Percentiles rank a stretch among this genome's conserved stretches.
These are phyloP conservation scores for Fusarium xylarioides DNA, from an alignment of 2,329 filamentous ascomycete genomes.

Conservation along the genomic window DNA sequence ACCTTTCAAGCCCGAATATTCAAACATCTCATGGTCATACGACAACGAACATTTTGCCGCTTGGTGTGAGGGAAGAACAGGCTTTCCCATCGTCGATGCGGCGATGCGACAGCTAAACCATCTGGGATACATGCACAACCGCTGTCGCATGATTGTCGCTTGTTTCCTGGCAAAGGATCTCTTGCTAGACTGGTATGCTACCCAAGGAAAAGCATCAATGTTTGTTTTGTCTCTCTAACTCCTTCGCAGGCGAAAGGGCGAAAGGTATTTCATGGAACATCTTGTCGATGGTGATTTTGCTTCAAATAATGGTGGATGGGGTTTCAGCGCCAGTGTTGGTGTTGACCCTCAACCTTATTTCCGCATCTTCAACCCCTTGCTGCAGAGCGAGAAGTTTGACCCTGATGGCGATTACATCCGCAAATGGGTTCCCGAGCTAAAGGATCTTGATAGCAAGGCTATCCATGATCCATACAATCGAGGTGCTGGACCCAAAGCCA, in stretches of 20 bases:
- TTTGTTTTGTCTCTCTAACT: neutral
- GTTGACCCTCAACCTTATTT: slow-evolving; percentile 93
- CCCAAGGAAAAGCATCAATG: neutral
- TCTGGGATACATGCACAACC: slow-evolving; percentile 84
- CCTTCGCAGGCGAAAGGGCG: slow-evolving; percentile 69
- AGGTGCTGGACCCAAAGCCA: slow-evolving; percentile 66
- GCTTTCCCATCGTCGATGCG: slow-evolving; percentile 85
- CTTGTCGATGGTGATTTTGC: slow-evolving; percentile 83
- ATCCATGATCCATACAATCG: slow-evolving; percentile 84
- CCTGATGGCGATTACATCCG: slow-evolving; percentile 80
- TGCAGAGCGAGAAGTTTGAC: slow-evolving; percentile 90
- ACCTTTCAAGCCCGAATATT: slow-evolving; percentile 81
- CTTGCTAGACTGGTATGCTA: slow-evolving; percentile 72
- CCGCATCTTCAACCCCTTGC: slow-evolving; percentile 84
- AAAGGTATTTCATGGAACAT: slow-evolving; percentile 83
- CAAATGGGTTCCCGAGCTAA: slow-evolving; percentile 82
- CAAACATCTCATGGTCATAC: slow-evolving; percentile 85
- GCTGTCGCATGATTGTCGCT: slow-evolving; percentile 83
- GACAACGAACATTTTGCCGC: slow-evolving; percentile 72
- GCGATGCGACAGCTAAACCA: slow-evolving; percentile 81
- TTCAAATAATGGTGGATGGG: slow-evolving; percentile 75
- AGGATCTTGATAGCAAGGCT: slow-evolving; percentile 68
- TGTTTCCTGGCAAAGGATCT: slow-evolving; percentile 85
- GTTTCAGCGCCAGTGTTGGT: slow-evolving; percentile 68
- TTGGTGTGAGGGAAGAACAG: slow-evolving; percentile 80